Evolutionary conservation across 345 rosid genomes (phyloP).

Genomic region (Dovyalis caffra): DNA sequence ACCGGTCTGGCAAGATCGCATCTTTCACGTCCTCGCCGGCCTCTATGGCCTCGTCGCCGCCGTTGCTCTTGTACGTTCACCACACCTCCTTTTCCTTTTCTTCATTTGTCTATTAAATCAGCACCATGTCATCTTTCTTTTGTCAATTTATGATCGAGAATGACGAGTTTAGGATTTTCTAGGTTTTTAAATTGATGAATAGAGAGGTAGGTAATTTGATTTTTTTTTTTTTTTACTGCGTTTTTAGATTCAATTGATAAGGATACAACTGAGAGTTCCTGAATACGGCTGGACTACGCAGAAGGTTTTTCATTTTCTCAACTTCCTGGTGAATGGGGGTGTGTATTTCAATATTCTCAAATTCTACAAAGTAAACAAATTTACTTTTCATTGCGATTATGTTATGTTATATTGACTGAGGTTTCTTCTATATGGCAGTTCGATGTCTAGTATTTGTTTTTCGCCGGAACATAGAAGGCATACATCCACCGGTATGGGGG

Average conservation of each 20-base stretch:
- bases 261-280: slow-evolving; percentile 87
- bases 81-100: background rate
- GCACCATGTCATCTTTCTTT: background rate
- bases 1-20: slow-evolving; percentile 77
- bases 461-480: slow-evolving; percentile 56
- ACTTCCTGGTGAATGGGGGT: slow-evolving; percentile 91
- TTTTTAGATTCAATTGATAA: slow-evolving; percentile 69
- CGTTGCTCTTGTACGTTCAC: slow-evolving; percentile 57
- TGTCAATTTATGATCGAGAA: background rate
- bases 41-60: slow-evolving; percentile 68
- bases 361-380: background rate
- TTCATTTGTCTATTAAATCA: background rate
- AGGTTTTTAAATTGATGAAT: slow-evolving; percentile 10
- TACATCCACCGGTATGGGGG: slow-evolving; percentile 54
- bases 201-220: background rate
- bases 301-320: slow-evolving; percentile 90
- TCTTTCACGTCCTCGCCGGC: slow-evolving; percentile 64
- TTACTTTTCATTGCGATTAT: background rate
- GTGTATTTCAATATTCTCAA: slow-evolving; percentile 20
- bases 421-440: slow-evolving; percentile 39
- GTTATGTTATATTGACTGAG: background rate
- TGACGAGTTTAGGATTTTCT: background rate
- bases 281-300: slow-evolving; percentile 98
- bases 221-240: background rate
- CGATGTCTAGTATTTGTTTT: slow-evolving; percentile 68